phyloP scores from a whole-genome alignment of 495 filamentous ascomycete species.

The Penicillium steckii region DNA sequence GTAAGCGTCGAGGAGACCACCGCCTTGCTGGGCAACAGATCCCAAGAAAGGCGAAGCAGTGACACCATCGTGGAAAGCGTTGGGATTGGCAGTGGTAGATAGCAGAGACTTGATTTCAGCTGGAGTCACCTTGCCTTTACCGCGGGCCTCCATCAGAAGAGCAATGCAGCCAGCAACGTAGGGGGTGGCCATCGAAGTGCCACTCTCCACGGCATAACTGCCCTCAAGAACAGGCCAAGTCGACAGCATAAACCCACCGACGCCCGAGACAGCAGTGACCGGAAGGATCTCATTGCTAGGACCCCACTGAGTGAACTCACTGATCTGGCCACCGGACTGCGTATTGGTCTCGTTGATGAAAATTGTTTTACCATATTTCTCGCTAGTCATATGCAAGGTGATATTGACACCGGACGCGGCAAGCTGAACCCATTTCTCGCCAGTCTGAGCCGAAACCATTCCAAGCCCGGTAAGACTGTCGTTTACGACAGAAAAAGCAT shows the following conservation, averaged over 20 bases:
- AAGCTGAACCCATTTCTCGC: constrained; percentile 48
- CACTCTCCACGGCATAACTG: constrained; percentile 40
- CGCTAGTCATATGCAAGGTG: constrained; percentile 29
- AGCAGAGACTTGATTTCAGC: constrained; percentile 32
- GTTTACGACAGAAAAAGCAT: constrained; percentile 12
- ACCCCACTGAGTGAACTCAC: constrained; percentile 55
- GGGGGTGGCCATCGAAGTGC: constrained; percentile 58
- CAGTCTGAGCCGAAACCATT: constrained; percentile 38
- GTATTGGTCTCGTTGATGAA: neutral
- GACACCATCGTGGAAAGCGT: constrained; percentile 48
- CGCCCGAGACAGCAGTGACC: constrained; percentile 52
- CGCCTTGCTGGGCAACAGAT: constrained; percentile 57
- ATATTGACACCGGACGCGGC: constrained; percentile 32
- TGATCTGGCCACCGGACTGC: constrained; percentile 21
- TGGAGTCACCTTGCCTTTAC: constrained; percentile 28
- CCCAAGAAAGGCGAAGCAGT: constrained; percentile 40
- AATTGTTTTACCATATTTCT: constrained; percentile 13
- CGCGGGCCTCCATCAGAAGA: constrained; percentile 45
- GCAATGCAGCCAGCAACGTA: constrained; percentile 55
- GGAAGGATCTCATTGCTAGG: constrained; percentile 54
- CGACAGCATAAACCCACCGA: constrained; percentile 56
- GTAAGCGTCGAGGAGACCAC: constrained; percentile 55
- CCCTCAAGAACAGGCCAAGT: constrained; percentile 51
- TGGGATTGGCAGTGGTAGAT: constrained; percentile 35
- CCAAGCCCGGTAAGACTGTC: constrained; percentile 13